phyloP scores from a whole-genome alignment of 2,329 filamentous ascomycete species.

The Fusarium sp. region DNA sequence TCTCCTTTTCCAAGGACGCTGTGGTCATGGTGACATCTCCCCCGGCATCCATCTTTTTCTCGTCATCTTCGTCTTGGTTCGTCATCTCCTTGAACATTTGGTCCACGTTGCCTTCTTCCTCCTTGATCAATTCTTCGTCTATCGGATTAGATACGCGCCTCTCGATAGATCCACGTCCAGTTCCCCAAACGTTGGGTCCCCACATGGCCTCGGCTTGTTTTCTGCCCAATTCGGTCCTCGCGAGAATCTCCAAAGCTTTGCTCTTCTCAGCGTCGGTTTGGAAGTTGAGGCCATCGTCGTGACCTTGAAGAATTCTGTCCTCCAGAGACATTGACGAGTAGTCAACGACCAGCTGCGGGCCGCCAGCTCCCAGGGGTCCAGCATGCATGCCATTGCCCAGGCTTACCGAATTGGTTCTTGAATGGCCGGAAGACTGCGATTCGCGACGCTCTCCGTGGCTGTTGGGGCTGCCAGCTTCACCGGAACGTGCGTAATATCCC shows the following conservation, averaged over 20 bases:
- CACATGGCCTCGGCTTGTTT: conserved; percentile 61
- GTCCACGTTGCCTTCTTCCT: conserved; percentile 59
- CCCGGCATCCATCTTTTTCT: conserved; percentile 48
- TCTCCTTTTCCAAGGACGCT: conserved; percentile 56
- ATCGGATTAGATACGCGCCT: conserved; percentile 42
- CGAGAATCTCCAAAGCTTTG: conserved; percentile 63
- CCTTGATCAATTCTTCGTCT: conserved; percentile 45
- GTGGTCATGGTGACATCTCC: conserved; percentile 51
- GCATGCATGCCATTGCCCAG: conserved; percentile 54
- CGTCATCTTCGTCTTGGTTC: conserved; percentile 59
- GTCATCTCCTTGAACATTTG: conserved; percentile 67
- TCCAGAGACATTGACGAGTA: conserved; percentile 57
- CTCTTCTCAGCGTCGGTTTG: conserved; percentile 57
- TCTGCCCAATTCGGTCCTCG: conserved; percentile 60
- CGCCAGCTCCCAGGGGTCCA: conserved; percentile 54
- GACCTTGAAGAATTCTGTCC: conserved; percentile 59
- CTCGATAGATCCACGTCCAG: conserved; percentile 43
- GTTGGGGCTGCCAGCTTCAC: conserved; percentile 27
- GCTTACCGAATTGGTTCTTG: conserved; percentile 52
- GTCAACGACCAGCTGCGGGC: conserved; percentile 54
- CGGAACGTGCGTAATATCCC: conserved; percentile 38
- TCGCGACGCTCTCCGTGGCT: conserved; percentile 42
- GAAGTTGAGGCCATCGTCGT: conserved; percentile 57
- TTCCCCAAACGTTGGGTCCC: conserved; percentile 59
- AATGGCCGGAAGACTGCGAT: conserved; percentile 41